These are phyloP conservation scores for Hemileccinum impolitum DNA, from an alignment of 768 basidiomycete species.

Conservation along the genomic window DNA sequence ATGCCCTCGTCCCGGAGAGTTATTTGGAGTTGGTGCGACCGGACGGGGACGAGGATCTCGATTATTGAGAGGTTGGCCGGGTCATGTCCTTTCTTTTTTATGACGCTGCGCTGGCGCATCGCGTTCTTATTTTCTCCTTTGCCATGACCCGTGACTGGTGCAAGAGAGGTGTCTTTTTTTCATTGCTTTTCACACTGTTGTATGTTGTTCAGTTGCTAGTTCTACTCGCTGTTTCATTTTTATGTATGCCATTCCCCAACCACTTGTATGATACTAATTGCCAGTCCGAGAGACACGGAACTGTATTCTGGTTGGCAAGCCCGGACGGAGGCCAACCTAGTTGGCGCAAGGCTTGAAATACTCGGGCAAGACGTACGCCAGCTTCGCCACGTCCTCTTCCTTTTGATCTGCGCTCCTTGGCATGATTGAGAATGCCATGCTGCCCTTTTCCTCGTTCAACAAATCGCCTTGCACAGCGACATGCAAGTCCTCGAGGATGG, in stretches of 20 bases:
- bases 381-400: constrained; percentile 60
- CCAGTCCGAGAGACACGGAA: no score
- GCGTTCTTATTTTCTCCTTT: neutral
- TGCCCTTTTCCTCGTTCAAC: constrained; percentile 67
- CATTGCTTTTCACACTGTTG: constrained; percentile 16
- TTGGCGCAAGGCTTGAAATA: constrained; percentile 48
- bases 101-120: constrained; percentile 15
- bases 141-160: neutral
- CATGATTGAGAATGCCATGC: constrained; percentile 88
- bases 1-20: constrained; percentile 78
- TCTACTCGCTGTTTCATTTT: neutral
- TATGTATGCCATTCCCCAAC: neutral
- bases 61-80: neutral
- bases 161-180: neutral
- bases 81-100: neutral
- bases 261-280: no score
- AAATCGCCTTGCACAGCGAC: constrained; percentile 52
- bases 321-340: no score
- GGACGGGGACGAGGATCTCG: constrained; percentile 19
- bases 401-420: constrained; percentile 54
- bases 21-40: constrained; percentile 61
- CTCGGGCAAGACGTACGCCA: constrained; percentile 73
- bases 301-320: no score
- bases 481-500: constrained; percentile 69
- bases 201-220: constrained; percentile 6